Conservation (phyloP, 2,329 filamentous ascomycete genomes). For the Talaromyces pinophilus region DNA sequence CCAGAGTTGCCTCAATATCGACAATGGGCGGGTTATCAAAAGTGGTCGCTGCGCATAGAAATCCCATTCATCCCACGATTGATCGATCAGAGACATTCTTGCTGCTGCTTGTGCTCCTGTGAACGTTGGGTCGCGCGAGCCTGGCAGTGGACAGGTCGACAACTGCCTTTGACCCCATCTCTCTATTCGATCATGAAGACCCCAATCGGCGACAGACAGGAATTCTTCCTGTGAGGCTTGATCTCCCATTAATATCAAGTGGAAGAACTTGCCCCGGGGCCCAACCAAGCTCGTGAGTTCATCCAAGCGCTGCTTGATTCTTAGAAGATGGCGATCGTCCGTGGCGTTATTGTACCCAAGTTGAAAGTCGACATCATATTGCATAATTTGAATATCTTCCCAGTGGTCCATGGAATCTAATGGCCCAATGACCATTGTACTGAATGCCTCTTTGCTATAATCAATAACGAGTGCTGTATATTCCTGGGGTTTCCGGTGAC, state of each 20-base stretch:
- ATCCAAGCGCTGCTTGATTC: neutral
- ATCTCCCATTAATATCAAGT: neutral
- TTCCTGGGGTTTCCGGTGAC: neutral
- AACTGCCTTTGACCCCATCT: neutral
- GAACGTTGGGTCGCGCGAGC: neutral
- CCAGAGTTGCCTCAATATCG: neutral
- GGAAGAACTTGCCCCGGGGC: neutral
- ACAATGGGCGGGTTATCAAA: neutral
- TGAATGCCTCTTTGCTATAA: neutral
- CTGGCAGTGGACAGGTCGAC: neutral
- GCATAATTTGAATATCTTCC: neutral
- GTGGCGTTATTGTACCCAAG: neutral
- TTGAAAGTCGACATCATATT: neutral
- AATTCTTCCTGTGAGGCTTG: neutral
- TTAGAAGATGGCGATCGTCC: neutral
- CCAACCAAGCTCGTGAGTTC: neutral
- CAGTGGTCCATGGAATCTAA: neutral
- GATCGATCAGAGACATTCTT: neutral
- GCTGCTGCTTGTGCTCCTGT: neutral
- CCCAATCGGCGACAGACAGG: neutral
- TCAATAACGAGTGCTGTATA: neutral
- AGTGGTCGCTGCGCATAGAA: neutral
- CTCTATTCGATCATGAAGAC: neutral
- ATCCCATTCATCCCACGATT: neutral
- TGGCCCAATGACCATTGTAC: neutral